Evolutionary conservation across 129 eudicot genomes (phyloP).

Genomic region (Rutidosis leptorrhynchoides): DNA sequence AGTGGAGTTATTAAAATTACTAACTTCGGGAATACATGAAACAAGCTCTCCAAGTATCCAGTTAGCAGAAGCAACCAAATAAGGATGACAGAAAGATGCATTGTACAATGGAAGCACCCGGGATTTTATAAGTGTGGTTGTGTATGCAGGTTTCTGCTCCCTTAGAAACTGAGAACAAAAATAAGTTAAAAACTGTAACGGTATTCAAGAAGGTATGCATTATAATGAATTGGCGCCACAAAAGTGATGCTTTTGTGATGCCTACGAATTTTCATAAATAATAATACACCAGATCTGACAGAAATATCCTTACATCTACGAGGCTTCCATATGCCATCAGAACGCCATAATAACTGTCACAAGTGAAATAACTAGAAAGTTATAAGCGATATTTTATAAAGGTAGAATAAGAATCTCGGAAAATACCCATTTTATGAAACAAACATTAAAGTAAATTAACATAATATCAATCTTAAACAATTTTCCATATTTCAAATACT

Average conservation of each 20-base stretch:
- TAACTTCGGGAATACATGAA: slow-evolving; percentile 60
- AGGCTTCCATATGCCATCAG: slow-evolving; percentile 84
- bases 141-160: slow-evolving; percentile 59
- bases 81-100: slow-evolving; percentile 44
- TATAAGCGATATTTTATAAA: slow-evolving; percentile 7
- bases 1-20: slow-evolving; percentile 8
- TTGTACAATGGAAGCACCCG: slow-evolving; percentile 61
- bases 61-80: slow-evolving; percentile 69
- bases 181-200: not conserved
- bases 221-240: slow-evolving; percentile 20
- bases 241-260: slow-evolving; percentile 19
- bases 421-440: not conserved
- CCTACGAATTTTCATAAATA: slow-evolving; percentile 14
- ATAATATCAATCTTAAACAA: slow-evolving; percentile 14
- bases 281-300: not conserved
- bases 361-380: slow-evolving; percentile 12
- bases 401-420: not conserved
- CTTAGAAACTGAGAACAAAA: slow-evolving; percentile 48
- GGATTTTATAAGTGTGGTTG: slow-evolving; percentile 43
- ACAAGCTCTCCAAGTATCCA: slow-evolving; percentile 82
- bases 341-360: slow-evolving; percentile 64
- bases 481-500: slow-evolving; percentile 6
- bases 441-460: not conserved
- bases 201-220: slow-evolving; percentile 8
- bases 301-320: slow-evolving; percentile 53